Percentiles rank a stretch among this genome's conserved stretches.
Evolutionary conservation across 2,329 filamentous ascomycete species (phyloP).

Genomic region (Aquanectria penicillioides): DNA sequence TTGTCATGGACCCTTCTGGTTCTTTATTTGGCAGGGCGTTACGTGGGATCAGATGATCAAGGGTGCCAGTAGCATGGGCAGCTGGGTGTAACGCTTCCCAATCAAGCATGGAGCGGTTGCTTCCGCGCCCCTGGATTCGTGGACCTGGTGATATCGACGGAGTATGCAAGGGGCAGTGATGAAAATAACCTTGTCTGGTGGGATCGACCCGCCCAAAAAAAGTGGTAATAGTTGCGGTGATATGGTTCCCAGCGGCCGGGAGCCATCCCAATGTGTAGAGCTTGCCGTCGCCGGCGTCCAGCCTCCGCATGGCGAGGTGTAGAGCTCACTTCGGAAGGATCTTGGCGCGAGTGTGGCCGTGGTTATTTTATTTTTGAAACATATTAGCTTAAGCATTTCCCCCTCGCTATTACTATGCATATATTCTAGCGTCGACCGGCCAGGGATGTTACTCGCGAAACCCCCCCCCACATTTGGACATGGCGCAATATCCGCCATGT

Average conservation of each 20-base stretch:
- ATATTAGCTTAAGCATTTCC: neutral
- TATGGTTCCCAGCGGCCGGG: neutral
- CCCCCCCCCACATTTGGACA: neutral
- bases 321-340: too few species aligned
- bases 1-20: neutral
- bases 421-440: neutral
- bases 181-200: too few species aligned
- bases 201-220: too few species aligned
- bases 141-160: neutral
- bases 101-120: constrained; percentile 4
- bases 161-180: neutral
- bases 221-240: neutral
- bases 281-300: too few species aligned
- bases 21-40: neutral
- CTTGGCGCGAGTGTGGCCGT: too few species aligned
- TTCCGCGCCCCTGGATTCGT: neutral
- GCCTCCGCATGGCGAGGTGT: neutral
- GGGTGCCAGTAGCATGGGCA: constrained; percentile 2
- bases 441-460: neutral
- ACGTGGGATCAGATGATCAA: constrained; percentile 17
- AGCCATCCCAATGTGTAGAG: too few species aligned
- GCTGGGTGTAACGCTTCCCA: neutral
- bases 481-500: neutral
- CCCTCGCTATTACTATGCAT: neutral
- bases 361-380: too few species aligned